A percentile compares a stretch with the other conserved stretches of the same genome.
These are phyloP conservation scores for Yamadazyma olivae DNA, from an alignment of 805 yeast genomes.

Conservation along the genomic window DNA sequence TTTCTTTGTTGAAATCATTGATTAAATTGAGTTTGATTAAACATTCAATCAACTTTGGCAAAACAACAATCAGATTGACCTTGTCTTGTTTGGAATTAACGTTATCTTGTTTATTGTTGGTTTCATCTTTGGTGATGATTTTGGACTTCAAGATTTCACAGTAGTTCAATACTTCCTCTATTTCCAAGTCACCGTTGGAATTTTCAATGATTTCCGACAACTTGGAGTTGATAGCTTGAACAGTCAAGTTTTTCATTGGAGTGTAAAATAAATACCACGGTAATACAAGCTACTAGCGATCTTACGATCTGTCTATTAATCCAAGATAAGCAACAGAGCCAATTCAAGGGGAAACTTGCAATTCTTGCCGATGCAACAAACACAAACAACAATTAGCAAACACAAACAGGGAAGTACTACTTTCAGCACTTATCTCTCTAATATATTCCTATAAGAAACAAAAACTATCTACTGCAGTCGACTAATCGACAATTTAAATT, in stretches of 20 bases:
- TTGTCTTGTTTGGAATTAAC: constrained; percentile 39
- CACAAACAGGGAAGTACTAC: too few relatives aligned
- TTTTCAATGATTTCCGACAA: not conserved
- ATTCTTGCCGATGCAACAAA: too few relatives aligned
- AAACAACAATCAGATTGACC: constrained; percentile 50
- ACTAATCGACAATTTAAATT: too few relatives aligned
- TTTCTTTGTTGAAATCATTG: constrained; percentile 29
- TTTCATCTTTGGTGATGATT: constrained; percentile 35
- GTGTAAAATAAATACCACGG: too few relatives aligned
- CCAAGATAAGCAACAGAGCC: not conserved
- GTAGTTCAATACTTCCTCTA: not conserved
- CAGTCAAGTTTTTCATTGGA: not conserved
- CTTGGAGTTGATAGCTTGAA: not conserved
- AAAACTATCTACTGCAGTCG: too few relatives aligned
- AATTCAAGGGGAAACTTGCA: not conserved
- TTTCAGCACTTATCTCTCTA: too few relatives aligned
- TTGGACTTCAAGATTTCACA: constrained; percentile 23
- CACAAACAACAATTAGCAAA: too few relatives aligned
- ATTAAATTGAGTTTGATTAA: constrained; percentile 13
- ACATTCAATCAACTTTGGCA: constrained; percentile 50
- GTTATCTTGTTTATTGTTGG: constrained; percentile 30
- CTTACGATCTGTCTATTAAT: too few relatives aligned
- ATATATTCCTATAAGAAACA: too few relatives aligned
- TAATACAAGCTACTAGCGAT: too few relatives aligned
- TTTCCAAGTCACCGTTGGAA: not conserved